Evolutionary conservation across 495 filamentous ascomycete species (phyloP).

Genomic region (Clavariopsis aquatica): DNA sequence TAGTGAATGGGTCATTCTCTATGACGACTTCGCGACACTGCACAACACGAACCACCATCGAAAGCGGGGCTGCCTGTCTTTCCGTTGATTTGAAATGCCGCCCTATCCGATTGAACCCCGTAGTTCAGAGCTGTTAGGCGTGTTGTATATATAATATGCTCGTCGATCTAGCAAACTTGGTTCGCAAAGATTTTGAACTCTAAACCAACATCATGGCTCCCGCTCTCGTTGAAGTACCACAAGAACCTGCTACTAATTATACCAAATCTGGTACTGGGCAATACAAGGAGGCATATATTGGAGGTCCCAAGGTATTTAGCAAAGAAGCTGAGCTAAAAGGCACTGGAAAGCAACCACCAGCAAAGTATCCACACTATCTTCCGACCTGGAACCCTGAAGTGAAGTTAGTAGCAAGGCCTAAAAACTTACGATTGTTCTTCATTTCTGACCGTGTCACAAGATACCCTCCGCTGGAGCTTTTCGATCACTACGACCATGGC

Average conservation of each 20-base stretch:
- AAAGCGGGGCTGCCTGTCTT: constrained; percentile 19
- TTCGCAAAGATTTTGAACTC: neutral
- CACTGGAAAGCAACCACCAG: constrained; percentile 49
- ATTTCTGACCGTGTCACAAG: neutral
- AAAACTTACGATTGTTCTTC: constrained; percentile 1
- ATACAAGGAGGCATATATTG: constrained; percentile 43
- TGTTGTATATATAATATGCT: constrained; percentile 10
- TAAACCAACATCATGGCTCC: constrained; percentile 39
- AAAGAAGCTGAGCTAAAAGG: constrained; percentile 42
- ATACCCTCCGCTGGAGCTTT: constrained; percentile 67
- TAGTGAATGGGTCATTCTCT: neutral
- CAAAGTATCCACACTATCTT: constrained; percentile 70
- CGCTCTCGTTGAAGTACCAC: constrained; percentile 37
- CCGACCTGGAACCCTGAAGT: constrained; percentile 66
- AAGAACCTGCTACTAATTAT: constrained; percentile 10
- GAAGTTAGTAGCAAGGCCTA: constrained; percentile 47
- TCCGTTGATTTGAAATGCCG: constrained; percentile 13
- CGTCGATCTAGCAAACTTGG: constrained; percentile 6
- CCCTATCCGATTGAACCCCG: constrained; percentile 4
- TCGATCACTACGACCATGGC: constrained; percentile 72
- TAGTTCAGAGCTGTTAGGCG: neutral
- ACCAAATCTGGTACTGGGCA: constrained; percentile 29
- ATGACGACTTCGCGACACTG: neutral
- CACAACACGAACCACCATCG: neutral
- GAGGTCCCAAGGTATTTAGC: constrained; percentile 35